Evolutionary conservation across 441 rosid species (phyloP).

Genomic region (Monsonia emarginata): DNA sequence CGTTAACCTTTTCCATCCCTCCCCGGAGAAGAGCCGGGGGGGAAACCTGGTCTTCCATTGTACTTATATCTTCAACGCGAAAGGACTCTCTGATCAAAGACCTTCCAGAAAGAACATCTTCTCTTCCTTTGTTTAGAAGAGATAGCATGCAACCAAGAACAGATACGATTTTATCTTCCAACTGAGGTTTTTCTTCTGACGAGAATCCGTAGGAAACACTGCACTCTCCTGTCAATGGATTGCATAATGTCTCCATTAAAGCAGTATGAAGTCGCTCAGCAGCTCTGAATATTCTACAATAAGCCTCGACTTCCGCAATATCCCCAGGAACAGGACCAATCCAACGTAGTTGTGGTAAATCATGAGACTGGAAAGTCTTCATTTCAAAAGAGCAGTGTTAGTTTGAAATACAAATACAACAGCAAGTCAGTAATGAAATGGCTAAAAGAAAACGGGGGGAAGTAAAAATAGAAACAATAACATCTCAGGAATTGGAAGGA

Average conservation of each 20-base stretch:
- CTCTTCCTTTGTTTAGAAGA: conserved; percentile 74
- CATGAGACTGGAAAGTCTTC: conserved; percentile 43
- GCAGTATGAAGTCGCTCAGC: conserved; percentile 77
- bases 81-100: conserved; percentile 42
- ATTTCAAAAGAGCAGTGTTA: conserved; percentile 27
- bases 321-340: conserved; percentile 93
- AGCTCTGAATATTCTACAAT: conserved; percentile 83
- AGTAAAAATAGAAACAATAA: background rate
- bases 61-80: conserved; percentile 37
- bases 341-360: conserved; percentile 62
- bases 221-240: conserved; percentile 91
- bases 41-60: conserved; percentile 61
- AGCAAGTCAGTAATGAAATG: background rate
- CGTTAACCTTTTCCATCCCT: conserved; percentile 98
- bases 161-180: conserved; percentile 86
- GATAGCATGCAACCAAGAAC: conserved; percentile 87
- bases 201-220: conserved; percentile 61
- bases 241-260: conserved; percentile 82
- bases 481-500: background rate
- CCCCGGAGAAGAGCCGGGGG: conserved; percentile 80
- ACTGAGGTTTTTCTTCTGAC: conserved; percentile 66
- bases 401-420: conserved; percentile 11
- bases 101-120: conserved; percentile 88
- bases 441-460: background rate
- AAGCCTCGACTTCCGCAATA: conserved; percentile 92